Evolutionary conservation across 768 basidiomycete species (phyloP), one percentile per base, ranked within the genome.

Genomic region (Termitomyces titanicus): DNA sequence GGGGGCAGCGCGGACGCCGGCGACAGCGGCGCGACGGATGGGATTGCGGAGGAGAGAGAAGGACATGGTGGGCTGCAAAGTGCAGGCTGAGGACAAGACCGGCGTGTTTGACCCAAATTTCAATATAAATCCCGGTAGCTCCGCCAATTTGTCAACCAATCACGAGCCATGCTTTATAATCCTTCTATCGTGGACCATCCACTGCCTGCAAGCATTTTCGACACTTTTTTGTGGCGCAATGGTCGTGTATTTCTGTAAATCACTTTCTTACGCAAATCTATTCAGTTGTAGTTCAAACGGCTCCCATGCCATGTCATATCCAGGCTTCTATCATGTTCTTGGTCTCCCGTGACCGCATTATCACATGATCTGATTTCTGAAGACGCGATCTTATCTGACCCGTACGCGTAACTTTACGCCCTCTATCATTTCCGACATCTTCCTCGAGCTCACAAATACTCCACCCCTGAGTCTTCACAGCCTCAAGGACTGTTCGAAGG

Each of bases 1-100:
- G 43, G 61, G 58, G 25, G 55, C 66, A 53, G 53, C 67, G 35
- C 40, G 65, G 34, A 77, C 61, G 44, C 51, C 72, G 54, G 75
- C 64, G 54, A 67, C 58, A 43, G 74, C 69, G 47, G 74, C 72
- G 59, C 71, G 78, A 64, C 84, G 79, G 48, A 77, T 64, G 25
- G 84, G 76, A 5, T 72, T 66, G 60, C 84, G 80, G 53, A 86
- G 66, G 38, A 77, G 70, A 63, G 77, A 65, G 71, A 82, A 75
- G 31, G 84, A 85, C 86, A 88, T 86, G 65, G 63, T 67, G 61
- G 59, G 58, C 62, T 60, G 62, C 35, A n/a, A 33, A 33, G 27
- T 5, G 44, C 31, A 50, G 54, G 29, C 3, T 33, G 54, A 17
- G 17, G 22, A 55, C 35, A 38, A 54, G 53, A 33, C 49, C 29